phyloP scores from a whole-genome alignment of 163 green algal species.

The Prototheca wickerhamii region DNA sequence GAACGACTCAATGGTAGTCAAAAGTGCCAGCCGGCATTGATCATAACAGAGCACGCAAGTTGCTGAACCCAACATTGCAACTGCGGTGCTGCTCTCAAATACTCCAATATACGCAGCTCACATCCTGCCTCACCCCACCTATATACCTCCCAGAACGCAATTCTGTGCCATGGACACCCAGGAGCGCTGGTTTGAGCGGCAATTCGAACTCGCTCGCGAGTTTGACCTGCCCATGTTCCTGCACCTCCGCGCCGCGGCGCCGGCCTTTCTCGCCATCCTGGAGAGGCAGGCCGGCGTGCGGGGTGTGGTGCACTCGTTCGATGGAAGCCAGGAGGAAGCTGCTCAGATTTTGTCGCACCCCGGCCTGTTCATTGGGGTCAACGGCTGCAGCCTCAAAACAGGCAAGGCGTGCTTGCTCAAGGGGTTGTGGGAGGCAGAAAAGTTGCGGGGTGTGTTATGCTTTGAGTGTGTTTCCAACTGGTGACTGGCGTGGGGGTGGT shows the following conservation, averaged over 20 bases:
- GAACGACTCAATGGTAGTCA: background rate
- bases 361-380: slow-evolving; percentile 69
- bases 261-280: slow-evolving; percentile 67
- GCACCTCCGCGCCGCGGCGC: slow-evolving; percentile 62
- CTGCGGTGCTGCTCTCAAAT: background rate
- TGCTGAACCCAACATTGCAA: background rate
- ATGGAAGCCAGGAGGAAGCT: slow-evolving; percentile 58
- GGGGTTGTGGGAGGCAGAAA: too few species aligned
- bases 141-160: slow-evolving; percentile 36
- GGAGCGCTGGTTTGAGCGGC: slow-evolving; percentile 45
- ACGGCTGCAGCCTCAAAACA: slow-evolving; percentile 82
- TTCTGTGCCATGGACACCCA: slow-evolving; percentile 61
- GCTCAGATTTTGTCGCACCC: slow-evolving; percentile 36
- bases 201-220: slow-evolving; percentile 49
- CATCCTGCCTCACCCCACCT: background rate
- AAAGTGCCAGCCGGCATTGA: background rate
- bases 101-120: background rate
- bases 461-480: too few species aligned
- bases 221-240: slow-evolving; percentile 79
- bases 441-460: too few species aligned
- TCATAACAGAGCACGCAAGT: background rate
- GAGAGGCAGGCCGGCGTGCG: slow-evolving; percentile 20
- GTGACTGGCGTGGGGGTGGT: too few species aligned
- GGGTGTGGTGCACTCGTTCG: slow-evolving; percentile 81
- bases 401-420: slow-evolving; percentile 1